phyloP scores from a whole-genome alignment of 352 stramenopile genomes.

The Globisporangium ultimum region DNA sequence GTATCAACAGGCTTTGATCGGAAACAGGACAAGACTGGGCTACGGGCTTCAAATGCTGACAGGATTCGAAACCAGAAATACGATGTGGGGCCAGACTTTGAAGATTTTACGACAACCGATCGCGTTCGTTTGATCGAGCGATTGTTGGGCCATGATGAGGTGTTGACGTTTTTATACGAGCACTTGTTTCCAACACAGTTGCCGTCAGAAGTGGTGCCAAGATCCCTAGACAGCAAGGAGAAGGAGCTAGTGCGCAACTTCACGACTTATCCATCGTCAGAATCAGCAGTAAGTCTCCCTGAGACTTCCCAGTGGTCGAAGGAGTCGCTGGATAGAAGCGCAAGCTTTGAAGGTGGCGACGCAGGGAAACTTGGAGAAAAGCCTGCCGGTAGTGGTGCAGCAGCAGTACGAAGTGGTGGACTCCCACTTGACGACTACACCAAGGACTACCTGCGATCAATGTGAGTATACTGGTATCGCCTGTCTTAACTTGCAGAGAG shows the following conservation, averaged over 20 bases:
- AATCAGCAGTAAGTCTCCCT: slow-evolving; percentile 20
- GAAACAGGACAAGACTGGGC: slow-evolving; percentile 19
- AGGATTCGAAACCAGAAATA: slow-evolving; percentile 27
- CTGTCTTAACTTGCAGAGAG: not conserved
- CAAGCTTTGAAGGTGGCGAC: not conserved
- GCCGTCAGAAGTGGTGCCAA: slow-evolving; percentile 8
- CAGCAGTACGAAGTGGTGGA: slow-evolving; percentile 26
- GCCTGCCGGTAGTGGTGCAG: slow-evolving; percentile 34
- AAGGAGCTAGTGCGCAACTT: slow-evolving; percentile 1
- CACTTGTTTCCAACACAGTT: slow-evolving; percentile 62
- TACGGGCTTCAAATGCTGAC: slow-evolving; percentile 17
- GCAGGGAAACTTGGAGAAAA: slow-evolving; percentile 1
- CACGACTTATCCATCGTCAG: slow-evolving; percentile 4
- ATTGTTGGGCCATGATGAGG: slow-evolving; percentile 75
- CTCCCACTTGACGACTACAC: slow-evolving; percentile 50
- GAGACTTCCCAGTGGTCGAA: slow-evolving; percentile 5
- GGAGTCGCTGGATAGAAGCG: slow-evolving; percentile 1
- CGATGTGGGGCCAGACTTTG: slow-evolving; percentile 40
- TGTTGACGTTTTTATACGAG: slow-evolving; percentile 70
- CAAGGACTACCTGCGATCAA: slow-evolving; percentile 47
- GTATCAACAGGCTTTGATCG: not conserved
- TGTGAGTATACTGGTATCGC: slow-evolving; percentile 18
- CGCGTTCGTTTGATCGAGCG: slow-evolving; percentile 73
- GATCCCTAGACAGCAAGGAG: slow-evolving; percentile 6
- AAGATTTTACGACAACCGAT: slow-evolving; percentile 68